phyloP scores from a whole-genome alignment of 805 yeast genomes.

The Torulaspora gathmanii region DNA sequence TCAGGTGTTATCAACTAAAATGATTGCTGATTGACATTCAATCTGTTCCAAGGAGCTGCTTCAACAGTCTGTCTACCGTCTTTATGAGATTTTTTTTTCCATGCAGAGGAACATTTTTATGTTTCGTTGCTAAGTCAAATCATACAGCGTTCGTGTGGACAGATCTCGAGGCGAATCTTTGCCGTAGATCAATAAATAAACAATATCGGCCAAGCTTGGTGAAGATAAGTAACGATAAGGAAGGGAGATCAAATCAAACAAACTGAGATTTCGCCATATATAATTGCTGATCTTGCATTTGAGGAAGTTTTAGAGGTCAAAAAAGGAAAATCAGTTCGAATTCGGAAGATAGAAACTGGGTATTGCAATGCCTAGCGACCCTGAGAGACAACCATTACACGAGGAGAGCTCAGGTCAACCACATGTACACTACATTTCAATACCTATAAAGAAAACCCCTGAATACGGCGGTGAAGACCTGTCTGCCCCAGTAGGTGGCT shows the following conservation, averaged over 20 bases:
- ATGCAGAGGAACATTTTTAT: background rate
- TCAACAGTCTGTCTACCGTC: too few relatives aligned
- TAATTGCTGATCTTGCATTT: background rate
- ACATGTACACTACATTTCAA: constrained; percentile 33
- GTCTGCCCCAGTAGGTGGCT: constrained; percentile 7
- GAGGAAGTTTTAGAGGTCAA: background rate
- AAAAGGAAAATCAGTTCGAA: background rate
- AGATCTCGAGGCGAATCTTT: background rate
- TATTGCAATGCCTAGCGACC: constrained; percentile 8
- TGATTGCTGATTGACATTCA: too few relatives aligned
- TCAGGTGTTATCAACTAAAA: too few relatives aligned
- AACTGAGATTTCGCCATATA: background rate
- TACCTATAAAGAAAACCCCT: constrained; percentile 28
- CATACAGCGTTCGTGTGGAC: background rate
- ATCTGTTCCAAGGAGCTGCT: too few relatives aligned
- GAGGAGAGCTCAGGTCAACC: constrained; percentile 10
- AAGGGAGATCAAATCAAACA: background rate
- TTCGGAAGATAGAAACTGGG: background rate
- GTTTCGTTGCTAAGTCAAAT: background rate
- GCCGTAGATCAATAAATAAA: background rate
- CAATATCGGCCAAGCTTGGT: background rate
- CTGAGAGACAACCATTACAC: constrained; percentile 11
- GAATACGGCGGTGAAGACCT: constrained; percentile 11
- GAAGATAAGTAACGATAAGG: background rate
- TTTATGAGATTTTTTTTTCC: too few relatives aligned